Evolutionary conservation across 768 basidiomycete genomes (phyloP), one percentile per base, ranked within the genome.

Genomic region (Mycena venus): DNA sequence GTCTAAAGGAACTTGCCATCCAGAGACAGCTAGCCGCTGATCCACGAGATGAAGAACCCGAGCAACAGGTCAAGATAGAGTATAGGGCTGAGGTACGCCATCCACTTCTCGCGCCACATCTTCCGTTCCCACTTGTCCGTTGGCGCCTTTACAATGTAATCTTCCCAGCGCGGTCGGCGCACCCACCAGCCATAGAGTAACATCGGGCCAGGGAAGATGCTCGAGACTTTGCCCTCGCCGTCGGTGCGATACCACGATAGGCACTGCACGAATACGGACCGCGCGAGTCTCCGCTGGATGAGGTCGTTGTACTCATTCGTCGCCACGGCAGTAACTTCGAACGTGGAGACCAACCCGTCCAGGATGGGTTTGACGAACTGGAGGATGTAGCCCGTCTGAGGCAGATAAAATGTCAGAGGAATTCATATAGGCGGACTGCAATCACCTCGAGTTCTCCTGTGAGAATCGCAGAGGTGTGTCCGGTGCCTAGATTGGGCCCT

Each of bases 171-270:
- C 9, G 83, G 83, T 23, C 73, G 77, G 25, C 82, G 84, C 47
- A 85, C 81, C 80, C 80, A 82, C 77, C 80, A 80, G 82, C 85
- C 87, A 73, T 82, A 83, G 17, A 78, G 47, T 5, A 77, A 70
- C 12, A 79, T 78, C 8, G 77, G 73, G 77, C 88, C 86, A 44
- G 86, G 88, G 70, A 88, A 89, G 6, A 85, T 81, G 53, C 77
- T 81, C 40, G 80, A 82, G 10, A 84, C 76, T 71, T 85, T 87
- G 7, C 87, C 87, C 10, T 66, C 80, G 9, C 83, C 80, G 9
- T 80, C 81, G 1, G 78, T 79, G 3, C 84, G 84, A 73, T 87
- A 86, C 86, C 86, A 89, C 12, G 87, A 87, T 27, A 73, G 59
- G 72, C 86, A 88, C 14, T 81, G 76, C 34, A 78, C 44, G 27